Conservation (phyloP, 2,329 filamentous ascomycete species). For the Cadophora gregata region DNA sequence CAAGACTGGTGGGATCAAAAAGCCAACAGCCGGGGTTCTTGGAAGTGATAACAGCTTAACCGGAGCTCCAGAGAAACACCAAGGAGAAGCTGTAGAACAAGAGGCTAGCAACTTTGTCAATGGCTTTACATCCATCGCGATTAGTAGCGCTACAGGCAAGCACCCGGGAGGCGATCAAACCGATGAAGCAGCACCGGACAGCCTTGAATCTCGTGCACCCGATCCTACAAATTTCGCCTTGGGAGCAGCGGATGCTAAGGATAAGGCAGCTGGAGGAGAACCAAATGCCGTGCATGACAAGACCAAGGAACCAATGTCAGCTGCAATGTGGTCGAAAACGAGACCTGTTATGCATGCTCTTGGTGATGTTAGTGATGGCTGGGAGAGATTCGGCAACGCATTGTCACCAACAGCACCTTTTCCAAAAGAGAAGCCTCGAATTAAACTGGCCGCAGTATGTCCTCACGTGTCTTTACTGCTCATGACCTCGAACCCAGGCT, state of each 20-base stretch:
- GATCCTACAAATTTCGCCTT: constrained; percentile 65
- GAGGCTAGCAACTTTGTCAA: constrained; percentile 84
- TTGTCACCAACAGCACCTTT: constrained; percentile 62
- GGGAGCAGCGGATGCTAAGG: constrained; percentile 57
- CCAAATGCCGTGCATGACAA: constrained; percentile 67
- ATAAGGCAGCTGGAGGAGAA: constrained; percentile 56
- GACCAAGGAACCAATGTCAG: constrained; percentile 78
- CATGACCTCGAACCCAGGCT: too few species aligned
- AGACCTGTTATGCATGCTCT: constrained; percentile 73
- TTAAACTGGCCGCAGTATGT: constrained; percentile 57
- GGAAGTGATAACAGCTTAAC: constrained; percentile 80
- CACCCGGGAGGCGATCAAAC: constrained; percentile 66
- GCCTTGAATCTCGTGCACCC: constrained; percentile 59
- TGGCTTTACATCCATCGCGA: constrained; percentile 71
- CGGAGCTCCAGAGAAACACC: constrained; percentile 81
- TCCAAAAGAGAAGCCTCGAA: constrained; percentile 53
- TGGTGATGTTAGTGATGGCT: constrained; percentile 64
- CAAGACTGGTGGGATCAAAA: constrained; percentile 76
- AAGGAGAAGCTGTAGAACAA: constrained; percentile 82
- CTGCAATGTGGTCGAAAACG: constrained; percentile 78
- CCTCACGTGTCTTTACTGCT: neutral
- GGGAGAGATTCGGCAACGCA: constrained; percentile 68
- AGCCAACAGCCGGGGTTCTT: constrained; percentile 75
- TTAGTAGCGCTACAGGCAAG: constrained; percentile 79
- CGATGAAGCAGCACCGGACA: constrained; percentile 31